phyloP scores from a whole-genome alignment of 306 rosid genomes.

The Amphicarpaea edgeworthii region DNA sequence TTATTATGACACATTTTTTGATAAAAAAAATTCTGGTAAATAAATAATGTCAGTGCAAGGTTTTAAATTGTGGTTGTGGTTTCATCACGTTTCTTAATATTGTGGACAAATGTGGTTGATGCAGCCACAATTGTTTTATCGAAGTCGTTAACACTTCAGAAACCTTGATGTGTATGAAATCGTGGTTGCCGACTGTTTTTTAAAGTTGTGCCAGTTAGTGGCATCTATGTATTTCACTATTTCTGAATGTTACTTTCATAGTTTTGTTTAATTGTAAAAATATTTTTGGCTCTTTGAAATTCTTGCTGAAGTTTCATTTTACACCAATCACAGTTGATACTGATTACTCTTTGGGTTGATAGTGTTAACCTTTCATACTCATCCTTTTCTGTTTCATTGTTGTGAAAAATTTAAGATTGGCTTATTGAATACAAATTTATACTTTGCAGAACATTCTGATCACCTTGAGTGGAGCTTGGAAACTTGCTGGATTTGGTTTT shows the following conservation, averaged over 20 bases:
- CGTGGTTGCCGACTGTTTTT: not conserved
- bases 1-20: no score
- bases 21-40: no score
- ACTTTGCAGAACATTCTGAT: slow-evolving; percentile 85
- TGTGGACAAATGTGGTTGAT: no score
- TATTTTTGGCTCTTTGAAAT: not conserved
- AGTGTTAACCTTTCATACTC: not conserved
- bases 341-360: not conserved
- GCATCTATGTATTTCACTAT: slow-evolving; percentile 28
- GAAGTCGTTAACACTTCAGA: not conserved
- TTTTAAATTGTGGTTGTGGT: no score
- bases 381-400: slow-evolving; percentile 11
- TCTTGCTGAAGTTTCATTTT: slow-evolving; percentile 1
- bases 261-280: not conserved
- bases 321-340: not conserved
- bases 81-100: no score
- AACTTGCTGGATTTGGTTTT: slow-evolving; percentile 96
- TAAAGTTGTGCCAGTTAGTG: not conserved
- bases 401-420: slow-evolving; percentile 25
- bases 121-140: no score
- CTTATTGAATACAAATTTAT: slow-evolving; percentile 33
- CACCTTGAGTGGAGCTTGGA: slow-evolving; percentile 99
- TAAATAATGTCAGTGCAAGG: no score
- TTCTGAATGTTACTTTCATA: not conserved
- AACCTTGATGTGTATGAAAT: not conserved